Evolutionary conservation across 1,284 basidiomycete genomes (phyloP).

Genomic region (Uromyces viciae-fabae): DNA sequence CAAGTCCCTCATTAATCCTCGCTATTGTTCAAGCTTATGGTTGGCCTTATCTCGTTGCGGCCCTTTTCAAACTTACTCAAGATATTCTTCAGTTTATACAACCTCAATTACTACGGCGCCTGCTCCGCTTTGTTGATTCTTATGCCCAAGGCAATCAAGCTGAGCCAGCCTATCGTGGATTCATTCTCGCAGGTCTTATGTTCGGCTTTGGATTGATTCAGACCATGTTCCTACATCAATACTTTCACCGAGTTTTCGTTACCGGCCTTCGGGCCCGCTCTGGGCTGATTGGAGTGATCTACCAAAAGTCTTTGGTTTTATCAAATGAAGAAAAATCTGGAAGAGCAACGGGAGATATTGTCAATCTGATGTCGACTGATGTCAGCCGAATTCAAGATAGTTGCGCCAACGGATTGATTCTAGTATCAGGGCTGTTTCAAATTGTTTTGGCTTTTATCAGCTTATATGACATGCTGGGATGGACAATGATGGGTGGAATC

Average conservation of each 20-base stretch:
- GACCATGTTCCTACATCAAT: slow-evolving; percentile 82
- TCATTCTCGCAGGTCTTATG: slow-evolving; percentile 72
- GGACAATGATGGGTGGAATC: slow-evolving; percentile 80
- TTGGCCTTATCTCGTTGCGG: slow-evolving; percentile 68
- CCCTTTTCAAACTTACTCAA: slow-evolving; percentile 61
- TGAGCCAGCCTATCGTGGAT: slow-evolving; percentile 61
- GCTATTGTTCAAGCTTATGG: slow-evolving; percentile 76
- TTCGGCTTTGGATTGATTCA: slow-evolving; percentile 72
- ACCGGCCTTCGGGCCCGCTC: slow-evolving; percentile 88
- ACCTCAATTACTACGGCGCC: slow-evolving; percentile 76
- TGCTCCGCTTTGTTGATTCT: slow-evolving; percentile 74
- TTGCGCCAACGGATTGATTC: slow-evolving; percentile 65
- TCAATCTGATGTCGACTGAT: slow-evolving; percentile 80
- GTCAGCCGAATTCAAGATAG: slow-evolving; percentile 81
- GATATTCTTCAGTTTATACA: slow-evolving; percentile 79
- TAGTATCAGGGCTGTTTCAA: slow-evolving; percentile 63
- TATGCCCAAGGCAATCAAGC: slow-evolving; percentile 63
- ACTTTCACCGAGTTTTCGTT: slow-evolving; percentile 74
- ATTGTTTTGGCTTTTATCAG: slow-evolving; percentile 84
- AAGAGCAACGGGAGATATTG: slow-evolving; percentile 81
- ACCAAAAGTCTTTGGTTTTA: slow-evolving; percentile 77
- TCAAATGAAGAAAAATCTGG: slow-evolving; percentile 73
- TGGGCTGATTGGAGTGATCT: slow-evolving; percentile 78
- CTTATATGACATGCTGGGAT: slow-evolving; percentile 56
- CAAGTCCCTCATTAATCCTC: slow-evolving; percentile 64